Conservation (phyloP, 768 basidiomycete genomes). For the Phanerodontia chrysosporium region DNA sequence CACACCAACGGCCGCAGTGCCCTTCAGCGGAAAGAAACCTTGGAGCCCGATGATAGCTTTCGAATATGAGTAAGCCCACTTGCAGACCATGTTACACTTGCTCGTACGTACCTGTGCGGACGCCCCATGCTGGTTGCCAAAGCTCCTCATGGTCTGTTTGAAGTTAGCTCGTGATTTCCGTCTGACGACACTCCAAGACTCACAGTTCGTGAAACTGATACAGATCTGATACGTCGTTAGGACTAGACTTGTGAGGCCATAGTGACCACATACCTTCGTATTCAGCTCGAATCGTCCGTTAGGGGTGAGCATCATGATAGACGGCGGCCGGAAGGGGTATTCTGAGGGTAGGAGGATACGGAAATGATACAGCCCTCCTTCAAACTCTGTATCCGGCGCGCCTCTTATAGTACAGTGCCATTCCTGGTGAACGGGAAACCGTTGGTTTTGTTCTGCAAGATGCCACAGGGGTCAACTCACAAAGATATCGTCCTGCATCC, state of each 20-base stretch:
- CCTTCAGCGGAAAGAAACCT: slow-evolving; percentile 85
- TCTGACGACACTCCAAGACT: slow-evolving; percentile 26
- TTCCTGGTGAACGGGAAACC: slow-evolving; percentile 41
- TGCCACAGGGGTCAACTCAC: slow-evolving; percentile 41
- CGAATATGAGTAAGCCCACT: neutral
- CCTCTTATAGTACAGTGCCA: slow-evolving; percentile 99
- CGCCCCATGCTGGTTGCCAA: slow-evolving; percentile 99
- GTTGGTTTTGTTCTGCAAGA: neutral
- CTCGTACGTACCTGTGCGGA: slow-evolving; percentile 69
- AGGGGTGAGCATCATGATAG: slow-evolving; percentile 93
- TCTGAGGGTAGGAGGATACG: slow-evolving; percentile 86
- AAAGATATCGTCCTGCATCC: slow-evolving; percentile 77
- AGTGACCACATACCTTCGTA: slow-evolving; percentile 62
- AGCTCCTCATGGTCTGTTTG: slow-evolving; percentile 86
- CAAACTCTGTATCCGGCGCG: slow-evolving; percentile 82
- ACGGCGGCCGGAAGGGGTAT: slow-evolving; percentile 95
- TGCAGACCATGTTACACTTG: too few species aligned
- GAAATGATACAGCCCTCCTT: slow-evolving; percentile 95
- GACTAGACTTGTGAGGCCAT: neutral
- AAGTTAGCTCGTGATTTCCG: slow-evolving; percentile 16
- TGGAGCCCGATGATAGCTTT: slow-evolving; percentile 83
- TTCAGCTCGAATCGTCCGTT: slow-evolving; percentile 96
- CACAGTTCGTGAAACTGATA: slow-evolving; percentile 89
- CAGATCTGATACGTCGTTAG: slow-evolving; percentile 57
- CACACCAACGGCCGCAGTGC: slow-evolving; percentile 81